Conservation (phyloP, 805 yeast genomes). For the Cyberlindnera mississippiensis region DNA sequence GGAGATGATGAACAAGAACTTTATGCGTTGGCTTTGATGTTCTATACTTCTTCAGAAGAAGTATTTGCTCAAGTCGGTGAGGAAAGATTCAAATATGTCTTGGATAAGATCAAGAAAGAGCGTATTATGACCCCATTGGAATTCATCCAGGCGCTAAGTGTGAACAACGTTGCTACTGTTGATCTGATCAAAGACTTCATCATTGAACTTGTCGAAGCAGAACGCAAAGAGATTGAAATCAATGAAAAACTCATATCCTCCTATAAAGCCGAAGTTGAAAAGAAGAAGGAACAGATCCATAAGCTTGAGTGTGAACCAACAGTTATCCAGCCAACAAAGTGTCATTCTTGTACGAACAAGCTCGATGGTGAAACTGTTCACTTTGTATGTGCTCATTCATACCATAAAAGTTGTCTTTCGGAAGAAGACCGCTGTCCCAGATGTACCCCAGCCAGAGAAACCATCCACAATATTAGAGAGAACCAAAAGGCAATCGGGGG, state of each 20-base stretch:
- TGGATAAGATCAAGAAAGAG: constrained; percentile 48
- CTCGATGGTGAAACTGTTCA: constrained; percentile 78
- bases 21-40: constrained; percentile 59
- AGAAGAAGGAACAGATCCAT: constrained; percentile 50
- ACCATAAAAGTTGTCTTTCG: constrained; percentile 74
- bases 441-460: constrained; percentile 70
- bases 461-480: constrained; percentile 51
- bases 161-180: constrained; percentile 59
- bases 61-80: constrained; percentile 51
- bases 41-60: constrained; percentile 52
- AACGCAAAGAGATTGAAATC: constrained; percentile 61
- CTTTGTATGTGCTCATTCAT: constrained; percentile 83
- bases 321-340: constrained; percentile 36
- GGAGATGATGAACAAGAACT: constrained; percentile 63
- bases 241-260: constrained; percentile 62
- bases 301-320: constrained; percentile 36
- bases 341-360: constrained; percentile 30
- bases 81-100: constrained; percentile 41
- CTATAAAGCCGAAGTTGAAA: constrained; percentile 61
- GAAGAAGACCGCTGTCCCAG: constrained; percentile 65
- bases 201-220: constrained; percentile 53
- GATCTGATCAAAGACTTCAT: constrained; percentile 72
- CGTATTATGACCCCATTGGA: constrained; percentile 71
- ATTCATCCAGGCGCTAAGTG: constrained; percentile 62
- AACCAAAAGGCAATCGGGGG: constrained; percentile 61